Percentiles rank a stretch among this genome's conserved stretches.
phyloP scores from a whole-genome alignment of 176 grass and related monocot species.

The sorghum (Sorghum bicolor) region Sorghum_bicolor_NCBIv3 NC_012877.2:59312001-59312500 shows the following conservation, averaged over 20 bases:
- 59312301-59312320: slow-evolving; percentile 25
- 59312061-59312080: background rate
- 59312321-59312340: background rate
- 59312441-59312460: slow-evolving; percentile 81
- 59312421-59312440: slow-evolving; percentile 97
- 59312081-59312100: background rate
- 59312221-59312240: slow-evolving; percentile 87
- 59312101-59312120: background rate
- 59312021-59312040: background rate
- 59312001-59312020: slow-evolving; percentile 20
- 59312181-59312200: slow-evolving; percentile 7
- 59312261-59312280: slow-evolving; percentile 98
- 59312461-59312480: slow-evolving; percentile 12
- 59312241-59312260: slow-evolving; percentile 76
- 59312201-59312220: slow-evolving; percentile 72
- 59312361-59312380: slow-evolving; percentile 92
- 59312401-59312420: slow-evolving; percentile 96
- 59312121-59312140: background rate
- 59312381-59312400: slow-evolving; percentile 86
- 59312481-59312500: background rate
- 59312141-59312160: background rate
- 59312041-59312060: background rate
- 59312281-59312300: background rate
- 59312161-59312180: background rate
- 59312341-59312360: slow-evolving; percentile 1